Percentiles rank a stretch among this genome's conserved stretches.
These are phyloP conservation scores for Orbilia blumenaviensis DNA, from an alignment of 2,329 filamentous ascomycete species.

Conservation along the genomic window DNA sequence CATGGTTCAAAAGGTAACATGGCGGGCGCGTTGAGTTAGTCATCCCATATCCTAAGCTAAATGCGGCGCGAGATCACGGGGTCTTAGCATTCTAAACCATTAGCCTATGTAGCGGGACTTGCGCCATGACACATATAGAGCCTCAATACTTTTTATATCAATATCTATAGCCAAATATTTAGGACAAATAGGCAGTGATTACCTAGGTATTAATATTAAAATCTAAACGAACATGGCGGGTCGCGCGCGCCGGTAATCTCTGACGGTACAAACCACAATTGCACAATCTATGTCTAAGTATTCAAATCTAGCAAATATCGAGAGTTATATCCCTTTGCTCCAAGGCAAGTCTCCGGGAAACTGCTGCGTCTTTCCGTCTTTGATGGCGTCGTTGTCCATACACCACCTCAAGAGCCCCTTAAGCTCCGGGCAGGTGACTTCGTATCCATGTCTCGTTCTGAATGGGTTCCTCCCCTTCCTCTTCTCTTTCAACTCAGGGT, in stretches of 20 bases:
- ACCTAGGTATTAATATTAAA: not conserved
- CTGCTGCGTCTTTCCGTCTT: slow-evolving; percentile 44
- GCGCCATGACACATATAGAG: too few relatives aligned
- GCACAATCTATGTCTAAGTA: not conserved
- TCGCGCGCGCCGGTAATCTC: slow-evolving; percentile 2
- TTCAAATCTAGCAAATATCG: not conserved
- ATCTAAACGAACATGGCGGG: not conserved
- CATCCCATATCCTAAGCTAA: not conserved
- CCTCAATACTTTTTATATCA: too few relatives aligned
- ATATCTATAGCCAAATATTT: too few relatives aligned
- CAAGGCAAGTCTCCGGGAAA: slow-evolving; percentile 53
- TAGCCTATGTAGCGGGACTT: too few relatives aligned
- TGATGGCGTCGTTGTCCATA: slow-evolving; percentile 20
- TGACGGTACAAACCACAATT: not conserved
- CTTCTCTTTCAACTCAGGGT: slow-evolving; percentile 57
- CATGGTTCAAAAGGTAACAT: too few relatives aligned
- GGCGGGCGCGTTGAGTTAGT: slow-evolving; percentile 39
- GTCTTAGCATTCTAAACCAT: not conserved
- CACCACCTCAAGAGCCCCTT: slow-evolving; percentile 55
- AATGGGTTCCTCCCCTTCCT: slow-evolving; percentile 58
- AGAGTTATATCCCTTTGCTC: slow-evolving; percentile 14
- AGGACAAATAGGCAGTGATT: too few relatives aligned
- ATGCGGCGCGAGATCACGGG: slow-evolving; percentile 40
- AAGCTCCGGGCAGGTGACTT: slow-evolving; percentile 54
- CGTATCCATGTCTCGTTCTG: slow-evolving; percentile 56